Conservation (phyloP, 2,329 filamentous ascomycete species). For the Beauveria varroae region DNA sequence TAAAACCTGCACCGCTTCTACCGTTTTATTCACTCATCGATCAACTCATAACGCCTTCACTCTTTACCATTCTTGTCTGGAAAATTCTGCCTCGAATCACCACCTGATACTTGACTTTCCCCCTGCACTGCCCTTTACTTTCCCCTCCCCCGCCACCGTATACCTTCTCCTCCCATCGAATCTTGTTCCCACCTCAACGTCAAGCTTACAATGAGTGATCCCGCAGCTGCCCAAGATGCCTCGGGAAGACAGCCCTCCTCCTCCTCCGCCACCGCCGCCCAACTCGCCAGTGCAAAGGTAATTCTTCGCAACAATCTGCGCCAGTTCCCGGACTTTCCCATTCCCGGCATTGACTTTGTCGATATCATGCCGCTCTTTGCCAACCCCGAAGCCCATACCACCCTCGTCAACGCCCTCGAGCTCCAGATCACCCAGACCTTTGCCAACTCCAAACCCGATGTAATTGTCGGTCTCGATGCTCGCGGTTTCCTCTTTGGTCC, state of each 20-base stretch:
- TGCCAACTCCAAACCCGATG: slow-evolving; percentile 61
- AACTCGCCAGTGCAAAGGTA: slow-evolving; percentile 63
- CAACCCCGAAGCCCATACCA: slow-evolving; percentile 62
- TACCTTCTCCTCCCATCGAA: neutral
- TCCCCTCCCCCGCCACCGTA: neutral
- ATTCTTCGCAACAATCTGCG: slow-evolving; percentile 67
- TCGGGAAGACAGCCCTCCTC: slow-evolving; percentile 56
- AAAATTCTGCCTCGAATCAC: slow-evolving; percentile 4
- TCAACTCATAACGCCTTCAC: slow-evolving; percentile 5
- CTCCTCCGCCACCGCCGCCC: slow-evolving; percentile 53
- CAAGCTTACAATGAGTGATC: slow-evolving; percentile 20
- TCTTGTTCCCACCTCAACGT: neutral
- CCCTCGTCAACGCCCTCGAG: slow-evolving; percentile 77
- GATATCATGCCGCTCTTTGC: slow-evolving; percentile 97
- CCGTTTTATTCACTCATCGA: slow-evolving; percentile 8
- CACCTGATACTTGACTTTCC: neutral
- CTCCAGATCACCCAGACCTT: slow-evolving; percentile 66
- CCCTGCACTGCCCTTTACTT: neutral
- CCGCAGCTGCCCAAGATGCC: slow-evolving; percentile 43
- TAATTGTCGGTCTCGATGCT: slow-evolving; percentile 88
- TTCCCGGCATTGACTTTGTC: slow-evolving; percentile 89
- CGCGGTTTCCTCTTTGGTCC: slow-evolving; percentile 95
- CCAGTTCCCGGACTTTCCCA: slow-evolving; percentile 87
- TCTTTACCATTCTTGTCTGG: neutral
- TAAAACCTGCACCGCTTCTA: neutral